phyloP scores from a whole-genome alignment of 2,329 filamentous ascomycete species.

The Trichophyton benhamiae region DNA sequence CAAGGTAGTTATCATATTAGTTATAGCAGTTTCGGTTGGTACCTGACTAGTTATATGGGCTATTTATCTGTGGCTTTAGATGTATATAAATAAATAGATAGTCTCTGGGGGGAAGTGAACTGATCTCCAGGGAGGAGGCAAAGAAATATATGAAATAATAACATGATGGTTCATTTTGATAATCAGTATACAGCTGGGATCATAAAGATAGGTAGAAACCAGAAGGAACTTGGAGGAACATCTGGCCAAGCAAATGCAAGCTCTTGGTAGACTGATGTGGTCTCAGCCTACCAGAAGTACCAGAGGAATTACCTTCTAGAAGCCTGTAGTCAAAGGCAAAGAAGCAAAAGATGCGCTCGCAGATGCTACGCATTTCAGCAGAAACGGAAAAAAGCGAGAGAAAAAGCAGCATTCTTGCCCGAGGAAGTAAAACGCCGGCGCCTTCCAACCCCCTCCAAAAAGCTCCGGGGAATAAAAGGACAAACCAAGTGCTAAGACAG shows the following conservation, averaged over 20 bases:
- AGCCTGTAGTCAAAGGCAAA: not conserved
- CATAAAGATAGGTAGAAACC: not conserved
- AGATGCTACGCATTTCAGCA: not conserved
- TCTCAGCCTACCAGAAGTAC: not conserved
- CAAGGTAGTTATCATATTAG: no score
- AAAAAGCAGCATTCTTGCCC: not conserved
- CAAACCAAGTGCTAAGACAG: slow-evolving; percentile 6
- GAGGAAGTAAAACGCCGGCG: slow-evolving; percentile 6
- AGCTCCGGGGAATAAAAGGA: slow-evolving; percentile 6
- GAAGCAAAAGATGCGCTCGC: not conserved
- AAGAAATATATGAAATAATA: not conserved
- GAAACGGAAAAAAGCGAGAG: not conserved
- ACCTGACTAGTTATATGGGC: no score
- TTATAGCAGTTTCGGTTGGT: no score
- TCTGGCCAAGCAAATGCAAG: not conserved
- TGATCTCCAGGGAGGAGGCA: no score
- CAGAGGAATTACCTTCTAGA: not conserved
- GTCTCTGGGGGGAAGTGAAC: no score
- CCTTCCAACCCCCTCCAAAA: not conserved
- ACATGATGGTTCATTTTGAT: not conserved
- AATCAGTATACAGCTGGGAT: not conserved
- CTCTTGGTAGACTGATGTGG: no score
- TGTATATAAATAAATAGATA: no score
- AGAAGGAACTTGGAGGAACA: not conserved
- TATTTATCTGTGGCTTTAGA: no score